Base-by-base conservation (phyloP, 1,284 basidiomycete genomes). In the Neotropicomus parvogracilis region DNA sequence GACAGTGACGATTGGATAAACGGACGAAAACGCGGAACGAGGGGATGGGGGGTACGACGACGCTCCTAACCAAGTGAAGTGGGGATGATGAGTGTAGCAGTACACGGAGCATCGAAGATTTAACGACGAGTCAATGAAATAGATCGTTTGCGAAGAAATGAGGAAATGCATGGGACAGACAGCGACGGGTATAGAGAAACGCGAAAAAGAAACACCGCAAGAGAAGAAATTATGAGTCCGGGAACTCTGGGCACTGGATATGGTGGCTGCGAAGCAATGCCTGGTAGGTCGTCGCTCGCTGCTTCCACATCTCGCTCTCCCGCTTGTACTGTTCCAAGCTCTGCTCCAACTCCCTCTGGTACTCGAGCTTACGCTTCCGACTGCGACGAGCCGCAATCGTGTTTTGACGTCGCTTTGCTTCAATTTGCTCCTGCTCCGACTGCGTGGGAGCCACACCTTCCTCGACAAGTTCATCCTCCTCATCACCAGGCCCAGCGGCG, bases 311-410 rank as follows among this genome's bases (percentile, higher is more conserved):
- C 59, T 84, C 78, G 59, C 71, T 68, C 59, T 82, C 75, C 54
- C 63, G 62, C 58, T 70, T 72, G 62, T 78, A 65, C 33, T 59
- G 65, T 36, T 78, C 77, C 27, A 82, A 60, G 31, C 60, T 65
- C 10, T 71, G 65, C 72, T 88, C 81, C 44, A 91, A 66, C 57
- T 75, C 71, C 51, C 77, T 74, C 59, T 85, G 78, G 55, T 88
- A 78, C 71, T 86, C 80, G 21, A 88, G 70, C 75, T 91, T 91
- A 35, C 89, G 75, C 76, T 82, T 81, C 7, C 88, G 74, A 56
- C 79, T 82, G 46, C 85, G 77, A 8, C 88, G 75, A 33, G 88
- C 88, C 0, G 88, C 89, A 12, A 91, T 65, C 1, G 88, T 91
- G 65, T 91, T 91, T 65, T 87, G 83, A 3, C 84, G 75, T 36